Base-by-base conservation (phyloP, 2,329 filamentous ascomycete species). In the Biscogniauxia sp. region DNA sequence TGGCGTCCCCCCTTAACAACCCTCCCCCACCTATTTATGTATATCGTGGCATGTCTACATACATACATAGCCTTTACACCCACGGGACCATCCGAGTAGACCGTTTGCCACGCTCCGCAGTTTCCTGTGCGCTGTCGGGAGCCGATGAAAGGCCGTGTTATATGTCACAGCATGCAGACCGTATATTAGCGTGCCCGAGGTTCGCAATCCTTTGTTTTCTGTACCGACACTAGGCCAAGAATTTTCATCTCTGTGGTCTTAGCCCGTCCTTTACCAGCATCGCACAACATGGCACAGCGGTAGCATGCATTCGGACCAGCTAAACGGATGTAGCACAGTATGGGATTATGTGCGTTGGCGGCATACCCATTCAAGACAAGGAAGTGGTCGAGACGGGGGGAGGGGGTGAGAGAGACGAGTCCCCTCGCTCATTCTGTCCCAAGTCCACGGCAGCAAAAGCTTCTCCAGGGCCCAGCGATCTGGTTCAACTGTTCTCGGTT, bases 401-500 rank as follows among this genome's bases (percentile, higher is more conserved):
- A n/a, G 49, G 50, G 17, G 2, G 37, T 45, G 11, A 45, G 37
- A 11, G 15, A 45, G 37, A 61, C 56, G 58, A 52, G 49, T 45
- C 37, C 17, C 37, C 17, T 45, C 37, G 37, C n/a, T 45, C 37
- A 13, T 45, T 11, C n/a, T 45, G 37, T 45, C 37, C 37, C 37
- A 45, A 45, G 13, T 45, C 37, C 37, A 45, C 37, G 37, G 37
- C 37, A 45, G 37, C 37, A 13, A 45, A 17, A 45, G 37, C 37
- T 45, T 45, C 37, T 45, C 37, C 37, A 45, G 37, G 64, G 64
- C 70, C 70, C 70, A 61, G 63, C 69, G 69, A 72, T 72, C 70
- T 71, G 70, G 69, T 66, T 70, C 68, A 67, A 62, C 68, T 67
- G 64, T 64, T 41, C 63, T 69, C 70, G 69, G 69, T 63, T 72